Percentiles rank a stretch among this genome's conserved stretches.
phyloP scores from a whole-genome alignment of 129 eudicot genomes.

The Logfia minima region DNA sequence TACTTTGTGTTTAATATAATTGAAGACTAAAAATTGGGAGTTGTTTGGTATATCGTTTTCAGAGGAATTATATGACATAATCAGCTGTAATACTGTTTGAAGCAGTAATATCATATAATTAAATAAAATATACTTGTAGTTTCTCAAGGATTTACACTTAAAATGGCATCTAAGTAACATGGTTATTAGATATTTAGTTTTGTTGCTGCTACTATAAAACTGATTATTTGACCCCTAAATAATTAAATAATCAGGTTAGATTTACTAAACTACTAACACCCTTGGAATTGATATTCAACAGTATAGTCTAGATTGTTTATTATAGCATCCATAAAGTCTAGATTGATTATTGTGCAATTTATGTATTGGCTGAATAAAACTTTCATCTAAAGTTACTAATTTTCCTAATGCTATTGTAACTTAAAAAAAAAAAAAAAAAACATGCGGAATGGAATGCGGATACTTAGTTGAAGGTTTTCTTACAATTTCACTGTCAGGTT shows the following conservation, averaged over 20 bases:
- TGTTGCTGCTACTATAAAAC: not conserved
- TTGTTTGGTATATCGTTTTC: not conserved
- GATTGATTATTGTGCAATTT: not conserved
- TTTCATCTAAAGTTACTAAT: not conserved
- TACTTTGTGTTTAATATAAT: not conserved
- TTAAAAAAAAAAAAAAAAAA: no score
- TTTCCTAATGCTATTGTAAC: no score
- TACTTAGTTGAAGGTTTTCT: conserved; percentile 2
- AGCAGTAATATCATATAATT: not conserved
- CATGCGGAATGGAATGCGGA: not conserved
- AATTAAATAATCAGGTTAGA: no score
- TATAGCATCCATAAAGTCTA: not conserved
- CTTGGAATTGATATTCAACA: not conserved
- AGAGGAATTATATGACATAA: not conserved
- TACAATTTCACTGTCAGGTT: not conserved
- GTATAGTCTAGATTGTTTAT: no score
- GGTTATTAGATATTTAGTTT: not conserved
- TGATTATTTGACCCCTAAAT: not conserved
- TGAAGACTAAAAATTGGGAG: no score
- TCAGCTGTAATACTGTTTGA: not conserved
- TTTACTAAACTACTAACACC: not conserved
- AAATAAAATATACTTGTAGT: no score
- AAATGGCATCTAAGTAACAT: not conserved
- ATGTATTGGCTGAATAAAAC: not conserved
- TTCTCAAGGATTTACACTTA: not conserved